Evolutionary conservation across 129 eudicot species (phyloP).

Genomic region (Flaveria linearis): DNA sequence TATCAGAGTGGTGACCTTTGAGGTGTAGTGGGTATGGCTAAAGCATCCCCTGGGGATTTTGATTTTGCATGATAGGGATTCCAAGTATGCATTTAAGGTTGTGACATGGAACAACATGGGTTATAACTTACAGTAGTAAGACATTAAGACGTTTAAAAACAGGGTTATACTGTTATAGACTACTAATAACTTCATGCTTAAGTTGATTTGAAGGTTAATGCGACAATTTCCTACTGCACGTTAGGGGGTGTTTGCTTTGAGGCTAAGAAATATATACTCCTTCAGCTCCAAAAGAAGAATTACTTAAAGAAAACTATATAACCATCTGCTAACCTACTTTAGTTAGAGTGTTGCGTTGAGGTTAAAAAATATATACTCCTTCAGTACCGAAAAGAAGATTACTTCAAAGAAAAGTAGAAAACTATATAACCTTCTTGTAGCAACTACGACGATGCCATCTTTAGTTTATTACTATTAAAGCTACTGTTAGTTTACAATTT

Average conservation of each 20-base stretch:
- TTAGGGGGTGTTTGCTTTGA: neutral
- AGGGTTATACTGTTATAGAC: neutral
- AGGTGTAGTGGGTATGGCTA: neutral
- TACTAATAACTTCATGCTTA: neutral
- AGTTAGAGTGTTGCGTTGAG: neutral
- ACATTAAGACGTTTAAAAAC: neutral
- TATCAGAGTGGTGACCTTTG: conserved; percentile 1
- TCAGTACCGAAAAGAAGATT: neutral
- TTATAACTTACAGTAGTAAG: neutral
- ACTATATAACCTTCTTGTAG: neutral
- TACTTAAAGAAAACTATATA: neutral
- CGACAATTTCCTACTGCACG: neutral
- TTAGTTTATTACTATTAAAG: neutral
- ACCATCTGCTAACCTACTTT: neutral
- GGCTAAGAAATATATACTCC: neutral
- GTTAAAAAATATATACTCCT: neutral
- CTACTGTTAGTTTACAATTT: neutral
- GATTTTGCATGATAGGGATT: neutral
- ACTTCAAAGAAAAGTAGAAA: neutral
- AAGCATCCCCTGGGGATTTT: neutral
- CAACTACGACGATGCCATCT: neutral
- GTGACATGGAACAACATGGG: neutral
- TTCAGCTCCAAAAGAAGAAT: neutral
- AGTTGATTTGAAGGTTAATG: neutral
- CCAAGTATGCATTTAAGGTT: neutral